Conservation (phyloP, 805 yeast species). For the Ogataea methanolica region DNA sequence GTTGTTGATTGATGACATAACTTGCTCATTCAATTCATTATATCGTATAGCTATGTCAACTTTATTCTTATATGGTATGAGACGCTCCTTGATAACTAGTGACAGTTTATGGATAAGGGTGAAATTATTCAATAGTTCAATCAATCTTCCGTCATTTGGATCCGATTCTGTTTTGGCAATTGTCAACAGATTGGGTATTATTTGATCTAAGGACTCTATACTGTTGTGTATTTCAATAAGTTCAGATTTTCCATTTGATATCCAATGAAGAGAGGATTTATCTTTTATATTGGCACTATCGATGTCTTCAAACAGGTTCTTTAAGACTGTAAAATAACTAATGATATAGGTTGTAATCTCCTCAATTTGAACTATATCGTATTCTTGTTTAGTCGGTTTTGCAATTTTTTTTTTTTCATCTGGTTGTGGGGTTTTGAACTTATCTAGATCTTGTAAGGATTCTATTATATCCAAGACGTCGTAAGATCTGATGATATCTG, state of each 20-base stretch:
- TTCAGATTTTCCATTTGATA: slow-evolving; percentile 27
- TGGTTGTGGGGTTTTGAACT: not conserved
- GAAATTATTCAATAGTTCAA: slow-evolving; percentile 1
- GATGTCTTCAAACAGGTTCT: slow-evolving; percentile 4
- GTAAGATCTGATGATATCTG: slow-evolving; percentile 1
- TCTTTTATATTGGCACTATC: slow-evolving; percentile 3
- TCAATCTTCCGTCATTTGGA: slow-evolving; percentile 1
- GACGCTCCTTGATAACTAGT: slow-evolving; percentile 23
- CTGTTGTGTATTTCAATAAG: slow-evolving; percentile 28
- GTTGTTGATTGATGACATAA: slow-evolving; percentile 37
- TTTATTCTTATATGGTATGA: slow-evolving; percentile 27
- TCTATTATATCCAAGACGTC: not conserved
- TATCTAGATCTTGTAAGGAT: not conserved
- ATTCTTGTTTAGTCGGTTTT: not conserved
- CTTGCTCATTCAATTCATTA: slow-evolving; percentile 36
- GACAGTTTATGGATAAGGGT: slow-evolving; percentile 31
- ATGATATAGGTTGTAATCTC: not conserved
- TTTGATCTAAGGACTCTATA: slow-evolving; percentile 31
- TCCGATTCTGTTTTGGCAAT: slow-evolving; percentile 28
- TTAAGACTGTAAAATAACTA: not conserved
- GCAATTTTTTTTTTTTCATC: not conserved
- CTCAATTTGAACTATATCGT: not conserved
- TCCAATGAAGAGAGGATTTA: slow-evolving; percentile 20
- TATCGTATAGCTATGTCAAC: slow-evolving; percentile 40
- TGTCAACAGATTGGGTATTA: slow-evolving; percentile 32